Base-by-base conservation (phyloP, 495 filamentous ascomycete genomes). In the Penicillium egyptiacum region DNA sequence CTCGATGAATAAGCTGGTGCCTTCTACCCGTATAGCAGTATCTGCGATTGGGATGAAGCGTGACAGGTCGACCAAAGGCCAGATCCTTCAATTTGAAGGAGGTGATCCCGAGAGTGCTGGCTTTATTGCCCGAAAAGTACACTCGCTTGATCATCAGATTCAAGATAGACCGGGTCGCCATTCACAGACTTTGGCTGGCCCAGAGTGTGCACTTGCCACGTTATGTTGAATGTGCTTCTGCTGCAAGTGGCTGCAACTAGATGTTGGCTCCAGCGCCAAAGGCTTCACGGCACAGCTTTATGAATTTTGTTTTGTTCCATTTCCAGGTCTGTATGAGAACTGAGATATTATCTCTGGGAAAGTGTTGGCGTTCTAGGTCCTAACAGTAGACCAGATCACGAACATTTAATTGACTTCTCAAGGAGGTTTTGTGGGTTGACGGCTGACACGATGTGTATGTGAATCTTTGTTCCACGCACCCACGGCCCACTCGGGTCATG, bases 401-500 rank as follows among this genome's bases (percentile, higher is more conserved):
- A n/a, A n/a, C n/a, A n/a, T n/a, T 28, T n/a, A 17, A 39, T 51
- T 23, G 33, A 17, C 22, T 10, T 50, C 17, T 22, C 5, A 8
- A n/a, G 19, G 14, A 12, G 12, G 16, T 19, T 41, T 52, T 14
- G 14, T 22, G 35, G 12, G 40, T 51, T 39, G 33, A 51, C 7
- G 25, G 23, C n/a, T 31, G 35, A 52, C 12, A 52, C 35, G 50
- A 52, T 20, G 26, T 52, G 20, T 25, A 50, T 50, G 48, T 23
- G 31, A 28, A 8, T 28, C 26, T 28, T 28, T 28, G 6, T 28
- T 28, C 8, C 8, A 51, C 40, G 22, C 49, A 14, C 31, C 48
- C 14, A 26, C 22, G 19, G 8, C 49, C 48, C 22, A 8, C 7
- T 40, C 7, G 19, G 22, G 49, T 17, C 22, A 39, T 51, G 33